Percentiles rank a stretch among this genome's conserved stretches.
phyloP scores from a whole-genome alignment of 495 filamentous ascomycete species.

The Trypethelium eluteriae region DNA sequence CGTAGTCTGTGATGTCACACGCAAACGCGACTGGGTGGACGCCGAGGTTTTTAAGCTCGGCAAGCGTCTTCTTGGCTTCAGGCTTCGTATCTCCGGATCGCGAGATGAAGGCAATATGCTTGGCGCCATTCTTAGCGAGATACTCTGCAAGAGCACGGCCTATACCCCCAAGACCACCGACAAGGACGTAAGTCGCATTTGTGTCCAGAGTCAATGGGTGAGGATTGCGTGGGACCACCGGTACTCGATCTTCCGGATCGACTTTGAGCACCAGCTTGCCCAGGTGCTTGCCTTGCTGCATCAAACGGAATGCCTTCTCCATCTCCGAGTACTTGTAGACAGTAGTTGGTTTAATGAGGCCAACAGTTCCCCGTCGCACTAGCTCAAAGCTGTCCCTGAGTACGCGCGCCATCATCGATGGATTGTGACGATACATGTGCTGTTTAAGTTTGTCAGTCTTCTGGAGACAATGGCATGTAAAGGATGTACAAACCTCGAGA shows the following conservation, averaged over 20 bases:
- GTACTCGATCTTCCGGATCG: conserved; percentile 18
- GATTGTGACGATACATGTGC: conserved; percentile 11
- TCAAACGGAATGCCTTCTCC: conserved; percentile 48
- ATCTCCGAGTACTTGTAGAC: conserved; percentile 37
- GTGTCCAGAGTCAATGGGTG: conserved; percentile 7
- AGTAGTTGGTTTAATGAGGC: conserved; percentile 29
- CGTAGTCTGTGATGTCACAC: conserved; percentile 8
- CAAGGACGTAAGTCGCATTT: conserved; percentile 35
- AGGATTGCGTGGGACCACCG: conserved; percentile 12
- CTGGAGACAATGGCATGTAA: conserved; percentile 4
- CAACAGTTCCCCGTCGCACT: conserved; percentile 4
- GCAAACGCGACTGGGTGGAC: conserved; percentile 2
- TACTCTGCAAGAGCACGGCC: conserved; percentile 30
- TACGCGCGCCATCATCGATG: conserved; percentile 9
- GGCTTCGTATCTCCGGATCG: conserved; percentile 11
- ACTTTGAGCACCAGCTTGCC: conserved; percentile 53
- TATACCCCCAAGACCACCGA: conserved; percentile 42
- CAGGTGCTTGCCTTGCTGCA: conserved; percentile 47
- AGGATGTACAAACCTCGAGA: conserved; percentile 28
- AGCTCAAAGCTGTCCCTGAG: conserved; percentile 10
- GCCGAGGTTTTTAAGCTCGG: neutral
- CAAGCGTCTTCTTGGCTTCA: conserved; percentile 9
- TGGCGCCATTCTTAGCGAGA: conserved; percentile 25
- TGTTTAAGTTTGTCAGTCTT: neutral
- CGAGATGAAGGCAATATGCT: conserved; percentile 24